Evolutionary conservation across 2,329 filamentous ascomycete species (phyloP).

Genomic region (Nigrospora oryzae): DNA sequence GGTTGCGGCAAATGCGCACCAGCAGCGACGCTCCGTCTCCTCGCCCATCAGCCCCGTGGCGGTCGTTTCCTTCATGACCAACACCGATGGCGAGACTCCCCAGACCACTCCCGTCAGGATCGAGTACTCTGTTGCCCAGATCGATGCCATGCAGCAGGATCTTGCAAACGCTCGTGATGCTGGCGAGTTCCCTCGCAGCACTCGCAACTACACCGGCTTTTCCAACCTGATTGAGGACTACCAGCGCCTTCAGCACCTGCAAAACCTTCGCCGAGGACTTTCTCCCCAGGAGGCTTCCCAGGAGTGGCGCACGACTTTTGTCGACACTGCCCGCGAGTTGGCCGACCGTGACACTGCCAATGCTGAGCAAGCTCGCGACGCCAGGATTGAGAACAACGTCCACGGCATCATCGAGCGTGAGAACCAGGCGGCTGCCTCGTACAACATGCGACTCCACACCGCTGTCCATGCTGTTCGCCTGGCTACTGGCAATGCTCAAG

Average conservation of each 20-base stretch:
- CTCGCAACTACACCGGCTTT: constrained; percentile 14
- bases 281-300: constrained; percentile 6
- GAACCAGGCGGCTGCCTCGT: constrained; percentile 13
- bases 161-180: constrained; percentile 22
- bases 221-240: constrained; percentile 22
- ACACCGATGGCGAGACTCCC: neutral
- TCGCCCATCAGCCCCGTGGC: too few relatives aligned
- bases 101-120: neutral
- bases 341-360: constrained; percentile 23
- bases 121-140: neutral
- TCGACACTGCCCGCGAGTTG: constrained; percentile 25
- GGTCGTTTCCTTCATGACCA: too few relatives aligned
- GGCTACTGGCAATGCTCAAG: constrained; percentile 21
- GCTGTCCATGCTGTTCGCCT: constrained; percentile 29
- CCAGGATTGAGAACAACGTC: constrained; percentile 13
- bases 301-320: constrained; percentile 14
- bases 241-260: constrained; percentile 18
- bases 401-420: constrained; percentile 14
- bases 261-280: constrained; percentile 11
- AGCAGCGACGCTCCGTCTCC: too few relatives aligned
- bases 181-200: constrained; percentile 22
- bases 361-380: constrained; percentile 9
- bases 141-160: constrained; percentile 17
- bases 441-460: constrained; percentile 15
- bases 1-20: too few relatives aligned